Evolutionary conservation across 2,329 filamentous ascomycete genomes (phyloP).

Genomic region (Nemania diffusa): DNA sequence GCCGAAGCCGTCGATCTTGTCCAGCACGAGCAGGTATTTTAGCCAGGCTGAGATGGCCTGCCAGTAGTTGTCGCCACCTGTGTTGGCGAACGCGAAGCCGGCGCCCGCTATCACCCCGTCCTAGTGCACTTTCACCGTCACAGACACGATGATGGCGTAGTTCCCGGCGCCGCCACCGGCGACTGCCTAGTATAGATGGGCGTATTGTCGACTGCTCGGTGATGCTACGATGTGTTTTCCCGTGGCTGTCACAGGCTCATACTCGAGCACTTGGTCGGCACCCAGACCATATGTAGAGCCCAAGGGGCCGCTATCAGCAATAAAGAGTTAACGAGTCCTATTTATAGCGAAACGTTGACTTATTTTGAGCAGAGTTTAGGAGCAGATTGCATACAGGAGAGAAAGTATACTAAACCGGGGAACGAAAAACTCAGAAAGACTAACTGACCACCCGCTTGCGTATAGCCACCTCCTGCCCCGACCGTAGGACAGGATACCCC

Average conservation of each 20-base stretch:
- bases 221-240: slow-evolving; percentile 61
- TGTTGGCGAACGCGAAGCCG: slow-evolving; percentile 6
- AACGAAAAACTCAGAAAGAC: too few species aligned
- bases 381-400: too few species aligned
- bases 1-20: slow-evolving; percentile 17
- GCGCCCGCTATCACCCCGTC: slow-evolving; percentile 20
- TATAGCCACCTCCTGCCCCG: slow-evolving; percentile 30
- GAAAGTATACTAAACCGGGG: too few species aligned
- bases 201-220: slow-evolving; percentile 32
- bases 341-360: too few species aligned
- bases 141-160: slow-evolving; percentile 18
- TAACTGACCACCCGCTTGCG: slow-evolving; percentile 66
- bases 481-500: slow-evolving; percentile 24
- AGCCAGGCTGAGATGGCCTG: slow-evolving; percentile 3
- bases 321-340: too few species aligned
- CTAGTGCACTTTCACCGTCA: slow-evolving; percentile 3
- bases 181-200: slow-evolving; percentile 28
- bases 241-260: slow-evolving; percentile 62
- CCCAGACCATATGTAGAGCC: slow-evolving; percentile 63
- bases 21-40: slow-evolving; percentile 1
- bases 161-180: slow-evolving; percentile 24
- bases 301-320: slow-evolving; percentile 60
- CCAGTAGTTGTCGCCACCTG: slow-evolving; percentile 7
- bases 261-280: slow-evolving; percentile 67
- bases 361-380: too few species aligned